A percentile compares a stretch with the other conserved stretches of the same genome.
Evolutionary conservation across 257 asterid species (phyloP).

Genomic region (Fraxinus cuspidata): DNA sequence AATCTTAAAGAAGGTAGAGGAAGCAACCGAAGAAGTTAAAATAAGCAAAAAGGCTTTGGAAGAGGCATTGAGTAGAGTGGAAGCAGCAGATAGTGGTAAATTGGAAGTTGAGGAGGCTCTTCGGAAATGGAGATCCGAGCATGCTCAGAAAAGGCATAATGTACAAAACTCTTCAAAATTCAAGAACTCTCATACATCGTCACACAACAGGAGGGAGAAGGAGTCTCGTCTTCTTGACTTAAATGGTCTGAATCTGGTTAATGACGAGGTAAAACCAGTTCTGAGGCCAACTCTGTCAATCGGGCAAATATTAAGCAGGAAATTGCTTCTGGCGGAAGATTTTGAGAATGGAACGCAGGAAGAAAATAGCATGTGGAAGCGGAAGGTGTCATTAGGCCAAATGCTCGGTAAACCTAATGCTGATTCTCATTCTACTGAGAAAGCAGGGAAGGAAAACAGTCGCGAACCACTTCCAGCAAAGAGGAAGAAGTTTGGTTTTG

Average conservation of each 20-base stretch:
- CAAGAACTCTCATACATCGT: constrained; percentile 56
- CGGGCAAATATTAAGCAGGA: constrained; percentile 67
- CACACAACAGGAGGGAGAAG: constrained; percentile 50
- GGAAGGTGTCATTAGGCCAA: constrained; percentile 72
- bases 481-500: constrained; percentile 82
- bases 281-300: constrained; percentile 62
- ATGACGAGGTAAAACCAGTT: constrained; percentile 52
- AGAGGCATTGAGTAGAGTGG: constrained; percentile 74
- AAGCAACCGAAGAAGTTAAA: constrained; percentile 80
- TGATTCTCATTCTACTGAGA: constrained; percentile 29
- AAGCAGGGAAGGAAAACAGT: constrained; percentile 50
- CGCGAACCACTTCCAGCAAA: constrained; percentile 45
- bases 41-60: constrained; percentile 70
- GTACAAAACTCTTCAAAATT: constrained; percentile 57
- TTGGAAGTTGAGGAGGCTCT: constrained; percentile 84
- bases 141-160: constrained; percentile 62
- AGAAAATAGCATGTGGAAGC: constrained; percentile 42
- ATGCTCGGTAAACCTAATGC: constrained; percentile 59
- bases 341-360: constrained; percentile 45
- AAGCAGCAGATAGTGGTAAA: constrained; percentile 72
- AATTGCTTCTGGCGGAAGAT: constrained; percentile 76
- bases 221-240: constrained; percentile 59
- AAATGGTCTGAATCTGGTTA: constrained; percentile 46
- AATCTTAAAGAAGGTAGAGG: constrained; percentile 73
- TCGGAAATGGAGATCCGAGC: constrained; percentile 87